Evolutionary conservation across 2,329 filamentous ascomycete genomes (phyloP), one percentile per base, ranked within the genome.

Genomic region (Calonectria pseudoturangicola): DNA sequence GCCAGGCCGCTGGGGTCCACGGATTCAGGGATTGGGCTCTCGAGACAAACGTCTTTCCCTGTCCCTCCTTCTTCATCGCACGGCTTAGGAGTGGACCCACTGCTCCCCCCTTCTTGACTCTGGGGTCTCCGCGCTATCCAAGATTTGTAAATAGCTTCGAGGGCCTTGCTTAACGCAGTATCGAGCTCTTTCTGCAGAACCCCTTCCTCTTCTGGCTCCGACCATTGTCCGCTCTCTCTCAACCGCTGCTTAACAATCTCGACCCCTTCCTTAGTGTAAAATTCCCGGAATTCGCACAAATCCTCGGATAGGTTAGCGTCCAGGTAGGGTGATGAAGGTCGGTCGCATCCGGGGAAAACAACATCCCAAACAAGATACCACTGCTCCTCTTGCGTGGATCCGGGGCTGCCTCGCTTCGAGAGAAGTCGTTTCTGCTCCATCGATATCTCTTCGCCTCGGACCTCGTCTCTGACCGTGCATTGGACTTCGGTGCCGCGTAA

Each of bases 321-420:
- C 28, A 54, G 13, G 18, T 54, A 54, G 4, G 50, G 50, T 13
- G 50, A 54, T 8, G 50, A 54, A 21, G 50, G 50, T 21, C 28
- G 28, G 7, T 33, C 15, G 16, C 28, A 33, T 8, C 28, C 50
- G 3, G 50, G 50, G 50, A 54, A 54, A n/a, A 36, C 28, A 13
- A 54, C 18, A 54, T 36, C 50, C 50, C 50, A 54, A 18, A 54
- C 50, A 33, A 54, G 16, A 28, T 33, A 54, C 50, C 50, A 54
- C 50, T 54, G 50, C 50, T 54, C 50, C 50, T 54, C 50, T 16
- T 54, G 50, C 28, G 50, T 54, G 33, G 28, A 54, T 13, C 50
- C 50, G 18, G 50, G 16, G 4, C 15, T 3, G 16, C 50, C 50
- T 21, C 50, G 50, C 12, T 54, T 28, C 6, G 50, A 33, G 27